Evolutionary conservation across 495 filamentous ascomycete species (phyloP), one percentile per base, ranked within the genome.

Genomic region (Trichoderma erinaceum): DNA sequence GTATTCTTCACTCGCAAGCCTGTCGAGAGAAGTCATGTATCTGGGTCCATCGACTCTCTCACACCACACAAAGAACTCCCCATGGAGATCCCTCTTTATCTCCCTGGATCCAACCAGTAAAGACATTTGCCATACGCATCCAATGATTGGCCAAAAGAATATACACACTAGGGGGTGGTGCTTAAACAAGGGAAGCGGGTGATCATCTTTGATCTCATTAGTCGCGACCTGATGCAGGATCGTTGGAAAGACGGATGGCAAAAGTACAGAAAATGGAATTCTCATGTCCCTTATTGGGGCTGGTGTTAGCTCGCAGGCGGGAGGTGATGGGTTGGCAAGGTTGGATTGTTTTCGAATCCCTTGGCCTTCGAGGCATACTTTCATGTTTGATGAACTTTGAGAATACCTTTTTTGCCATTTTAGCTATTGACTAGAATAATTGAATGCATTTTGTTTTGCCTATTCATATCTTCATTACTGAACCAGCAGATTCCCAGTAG

Each of bases 1-100:
- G 65, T 66, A 1, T 44, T 66, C 43, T 66, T 66, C 65, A 66
- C 65, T 11, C 65, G 65, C 43, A 44, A 48, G 65, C 65, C 65
- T 21, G 43, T 46, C 1, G 65, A 46, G 8, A n/a, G 44, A 6
- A 29, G 21, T n/a, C 65, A 66, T 25, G 44, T 66, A 3, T 66
- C 65, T 11, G 41, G 44, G 7, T 10, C 27, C n/a, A 46, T 48
- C 12, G 65, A 66, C 27, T 46, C 65, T 41, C 43, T 66, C 23
- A 46, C 21, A 1, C 65, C 43, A 2, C 65, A 66, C 65, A 65
- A 65, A 27, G 64, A 41, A 8, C 35, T 41, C 4, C 35, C 35
- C 12, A 65, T 65, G 64, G 64, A 65, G 64, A 23, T 65, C 13
- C 64, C 64, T 16, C 29, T 65, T 13, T 65, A 29, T 35, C 15